Conservation (phyloP, 805 yeast genomes). For the Candida lessepsii region DNA sequence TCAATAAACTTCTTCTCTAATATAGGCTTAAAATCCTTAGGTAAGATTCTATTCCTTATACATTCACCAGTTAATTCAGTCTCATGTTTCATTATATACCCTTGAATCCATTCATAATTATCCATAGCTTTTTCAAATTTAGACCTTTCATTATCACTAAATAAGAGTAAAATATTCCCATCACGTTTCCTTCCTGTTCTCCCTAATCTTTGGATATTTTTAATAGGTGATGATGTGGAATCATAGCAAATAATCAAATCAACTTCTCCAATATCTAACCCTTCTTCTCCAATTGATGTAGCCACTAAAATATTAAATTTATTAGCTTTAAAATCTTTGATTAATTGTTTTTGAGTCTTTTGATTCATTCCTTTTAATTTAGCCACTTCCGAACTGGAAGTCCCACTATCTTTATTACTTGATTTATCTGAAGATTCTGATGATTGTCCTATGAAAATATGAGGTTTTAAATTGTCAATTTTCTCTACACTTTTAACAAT, state of each 20-base stretch:
- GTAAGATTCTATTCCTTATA: slow-evolving; percentile 67
- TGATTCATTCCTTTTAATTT: slow-evolving; percentile 88
- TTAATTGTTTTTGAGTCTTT: slow-evolving; percentile 76
- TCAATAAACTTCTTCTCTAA: slow-evolving; percentile 58
- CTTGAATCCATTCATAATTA: slow-evolving; percentile 77
- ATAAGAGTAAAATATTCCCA: slow-evolving; percentile 74
- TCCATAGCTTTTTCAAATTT: slow-evolving; percentile 85
- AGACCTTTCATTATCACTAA: slow-evolving; percentile 71
- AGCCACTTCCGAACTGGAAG: slow-evolving; percentile 69
- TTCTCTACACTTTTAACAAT: slow-evolving; percentile 66
- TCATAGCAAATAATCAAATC: slow-evolving; percentile 92
- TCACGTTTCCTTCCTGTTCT: slow-evolving; percentile 95
- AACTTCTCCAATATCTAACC: slow-evolving; percentile 96
- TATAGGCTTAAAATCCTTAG: slow-evolving; percentile 51
- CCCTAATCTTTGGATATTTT: slow-evolving; percentile 94
- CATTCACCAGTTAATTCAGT: slow-evolving; percentile 36
- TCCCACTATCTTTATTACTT: slow-evolving; percentile 28
- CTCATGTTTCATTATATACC: slow-evolving; percentile 53
- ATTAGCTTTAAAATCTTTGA: slow-evolving; percentile 71
- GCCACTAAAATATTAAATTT: slow-evolving; percentile 81
- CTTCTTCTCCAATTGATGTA: slow-evolving; percentile 98
- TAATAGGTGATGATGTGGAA: slow-evolving; percentile 89
- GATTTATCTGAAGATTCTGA: slow-evolving; percentile 46
- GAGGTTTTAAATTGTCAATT: slow-evolving; percentile 51
- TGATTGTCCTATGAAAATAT: slow-evolving; percentile 91